Base-by-base conservation (phyloP, 805 yeast species). In the Yamadazyma insecticola region DNA sequence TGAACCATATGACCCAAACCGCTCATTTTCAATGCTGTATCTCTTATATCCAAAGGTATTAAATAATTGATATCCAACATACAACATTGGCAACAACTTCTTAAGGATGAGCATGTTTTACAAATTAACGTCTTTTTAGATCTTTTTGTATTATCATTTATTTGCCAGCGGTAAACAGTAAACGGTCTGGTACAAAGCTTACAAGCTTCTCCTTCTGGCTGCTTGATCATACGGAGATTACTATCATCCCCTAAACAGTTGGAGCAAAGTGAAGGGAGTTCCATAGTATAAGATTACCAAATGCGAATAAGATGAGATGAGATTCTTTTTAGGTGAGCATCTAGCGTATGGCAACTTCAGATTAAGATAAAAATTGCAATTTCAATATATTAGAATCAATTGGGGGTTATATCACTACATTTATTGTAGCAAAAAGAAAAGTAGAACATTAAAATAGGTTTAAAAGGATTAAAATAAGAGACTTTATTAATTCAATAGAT, bases 11-110 rank as follows among this genome's bases (percentile, higher is more conserved):
- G 36, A 11, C 28, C 45, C 11, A 68, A 60, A 11, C 79, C 80
- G 2, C 89, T 81, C 70, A 86, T 67, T 44, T 78, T 76, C 45
- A 88, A 54, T 4, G 95, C 84, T 1, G 86, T 78, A 47, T 89
- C 96, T 41, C 96, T 65, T 5, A 87, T 59, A 8, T 78, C 75
- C 12, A 87, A 52, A 0, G 95, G 86, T n/a, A 92, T 74, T 3
- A 88, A 85, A 60, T 78, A 84, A 17, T 80, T 74, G 24, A 89
- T 60, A 58, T 90, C 97, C 20, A 82, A 54, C 75, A 87, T 72
- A 54, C 98, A 90, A 15, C 78, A 62, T 53, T 92, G 97, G 51
- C 98, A 90, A 45, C 94, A 81, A 57, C 85, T 81, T 37, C 81
- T 71, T 26, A 80, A 76, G 24, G 78, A 63, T 0, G 97, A 78